Evolutionary conservation across 1,284 basidiomycete species (phyloP).

Genomic region (Retiboletus fuscus): DNA sequence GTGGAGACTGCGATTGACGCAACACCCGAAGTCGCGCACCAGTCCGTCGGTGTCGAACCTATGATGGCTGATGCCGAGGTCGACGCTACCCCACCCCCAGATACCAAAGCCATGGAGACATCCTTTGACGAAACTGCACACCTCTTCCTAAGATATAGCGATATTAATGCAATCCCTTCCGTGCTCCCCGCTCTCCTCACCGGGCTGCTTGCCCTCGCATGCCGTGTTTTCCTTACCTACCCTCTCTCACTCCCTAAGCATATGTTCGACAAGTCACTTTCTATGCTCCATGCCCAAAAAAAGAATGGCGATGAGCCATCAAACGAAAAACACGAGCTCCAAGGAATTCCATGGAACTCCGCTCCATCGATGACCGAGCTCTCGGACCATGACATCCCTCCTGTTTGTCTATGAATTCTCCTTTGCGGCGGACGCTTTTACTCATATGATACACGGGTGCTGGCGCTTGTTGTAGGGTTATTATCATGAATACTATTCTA

Average conservation of each 20-base stretch:
- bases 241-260: slow-evolving; percentile 59
- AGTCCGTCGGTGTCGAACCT: slow-evolving; percentile 55
- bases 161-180: slow-evolving; percentile 44
- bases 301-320: slow-evolving; percentile 46
- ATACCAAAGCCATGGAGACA: slow-evolving; percentile 42
- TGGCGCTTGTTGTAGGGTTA: slow-evolving; percentile 60
- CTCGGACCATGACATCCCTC: slow-evolving; percentile 51
- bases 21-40: slow-evolving; percentile 50
- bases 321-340: slow-evolving; percentile 48
- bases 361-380: slow-evolving; percentile 42
- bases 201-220: slow-evolving; percentile 58
- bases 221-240: slow-evolving; percentile 57
- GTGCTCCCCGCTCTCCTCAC: slow-evolving; percentile 57
- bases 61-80: slow-evolving; percentile 44
- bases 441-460: slow-evolving; percentile 60
- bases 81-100: slow-evolving; percentile 46
- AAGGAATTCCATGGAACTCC: slow-evolving; percentile 41
- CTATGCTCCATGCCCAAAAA: slow-evolving; percentile 49
- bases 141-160: slow-evolving; percentile 42
- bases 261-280: slow-evolving; percentile 51
- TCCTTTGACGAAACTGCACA: slow-evolving; percentile 43
- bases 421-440: slow-evolving; percentile 52
- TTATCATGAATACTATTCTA: slow-evolving; percentile 53
- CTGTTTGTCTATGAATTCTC: slow-evolving; percentile 64
- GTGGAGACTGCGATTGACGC: slow-evolving; percentile 49